phyloP scores from a whole-genome alignment of 1,139 yeast species.

The Magnusiomyces magnusii region DNA sequence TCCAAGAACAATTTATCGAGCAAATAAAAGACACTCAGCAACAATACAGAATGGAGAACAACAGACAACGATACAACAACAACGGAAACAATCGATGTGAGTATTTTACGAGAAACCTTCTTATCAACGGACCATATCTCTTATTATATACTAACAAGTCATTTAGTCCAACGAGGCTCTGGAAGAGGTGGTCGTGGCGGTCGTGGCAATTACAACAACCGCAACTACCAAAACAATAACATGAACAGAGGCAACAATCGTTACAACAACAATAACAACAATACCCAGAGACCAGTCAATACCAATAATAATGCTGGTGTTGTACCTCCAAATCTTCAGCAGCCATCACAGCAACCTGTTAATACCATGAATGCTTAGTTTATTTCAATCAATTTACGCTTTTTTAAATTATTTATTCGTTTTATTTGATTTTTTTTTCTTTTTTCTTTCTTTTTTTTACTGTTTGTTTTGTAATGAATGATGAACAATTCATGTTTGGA shows the following conservation, averaged over 20 bases:
- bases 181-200: neutral
- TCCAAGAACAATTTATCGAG: conserved; percentile 44
- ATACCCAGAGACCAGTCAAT: neutral
- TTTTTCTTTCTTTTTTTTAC: too few species aligned
- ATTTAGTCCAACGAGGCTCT: neutral
- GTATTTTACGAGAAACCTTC: neutral
- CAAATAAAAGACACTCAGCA: conserved; percentile 58
- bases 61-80: conserved; percentile 26
- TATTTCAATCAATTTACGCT: too few species aligned
- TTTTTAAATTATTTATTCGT: too few species aligned
- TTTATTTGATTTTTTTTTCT: too few species aligned
- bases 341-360: neutral
- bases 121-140: neutral
- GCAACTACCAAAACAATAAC: neutral
- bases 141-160: conserved; percentile 35
- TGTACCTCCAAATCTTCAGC: neutral
- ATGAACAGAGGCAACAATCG: neutral
- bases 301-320: conserved; percentile 1
- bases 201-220: neutral
- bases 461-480: too few species aligned
- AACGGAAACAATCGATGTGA: conserved; percentile 19
- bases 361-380: neutral
- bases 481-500: too few species aligned
- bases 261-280: neutral
- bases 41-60: conserved; percentile 53